phyloP scores from a whole-genome alignment of 2,329 filamentous ascomycete genomes.

The Penicillium vulpinum region DNA sequence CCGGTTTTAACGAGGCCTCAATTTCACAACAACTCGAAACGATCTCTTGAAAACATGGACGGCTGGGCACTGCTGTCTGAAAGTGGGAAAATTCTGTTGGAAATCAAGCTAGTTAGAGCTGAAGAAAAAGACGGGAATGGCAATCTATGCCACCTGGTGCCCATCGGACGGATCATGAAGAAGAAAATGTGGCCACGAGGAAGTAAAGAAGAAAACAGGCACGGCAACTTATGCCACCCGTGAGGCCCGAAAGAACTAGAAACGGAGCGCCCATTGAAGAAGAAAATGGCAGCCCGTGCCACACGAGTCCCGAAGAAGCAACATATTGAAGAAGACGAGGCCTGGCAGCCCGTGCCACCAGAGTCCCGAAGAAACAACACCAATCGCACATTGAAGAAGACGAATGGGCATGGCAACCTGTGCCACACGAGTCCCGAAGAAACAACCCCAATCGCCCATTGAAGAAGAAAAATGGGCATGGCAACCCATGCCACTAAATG shows the following conservation, averaged over 20 bases:
- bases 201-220: not conserved
- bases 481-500: not conserved
- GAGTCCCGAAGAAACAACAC: not conserved
- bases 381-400: no score
- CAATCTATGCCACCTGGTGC: not conserved
- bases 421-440: not conserved
- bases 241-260: not conserved
- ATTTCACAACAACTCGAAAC: not conserved
- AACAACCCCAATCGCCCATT: no score
- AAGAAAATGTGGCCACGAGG: not conserved
- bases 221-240: not conserved
- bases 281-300: no score
- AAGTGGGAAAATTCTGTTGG: not conserved
- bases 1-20: constrained; percentile 4
- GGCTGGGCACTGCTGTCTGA: not conserved
- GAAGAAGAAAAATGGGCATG: not conserved
- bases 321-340: no score
- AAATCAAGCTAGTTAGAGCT: not conserved
- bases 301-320: no score
- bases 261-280: no score
- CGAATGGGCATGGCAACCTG: not conserved
- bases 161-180: not conserved
- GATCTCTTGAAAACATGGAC: not conserved
- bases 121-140: not conserved
- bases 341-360: not conserved